A percentile compares a stretch with the other conserved stretches of the same genome.
Evolutionary conservation across 805 yeast species (phyloP).

Genomic region (Kluyveromyces aestuarii): DNA sequence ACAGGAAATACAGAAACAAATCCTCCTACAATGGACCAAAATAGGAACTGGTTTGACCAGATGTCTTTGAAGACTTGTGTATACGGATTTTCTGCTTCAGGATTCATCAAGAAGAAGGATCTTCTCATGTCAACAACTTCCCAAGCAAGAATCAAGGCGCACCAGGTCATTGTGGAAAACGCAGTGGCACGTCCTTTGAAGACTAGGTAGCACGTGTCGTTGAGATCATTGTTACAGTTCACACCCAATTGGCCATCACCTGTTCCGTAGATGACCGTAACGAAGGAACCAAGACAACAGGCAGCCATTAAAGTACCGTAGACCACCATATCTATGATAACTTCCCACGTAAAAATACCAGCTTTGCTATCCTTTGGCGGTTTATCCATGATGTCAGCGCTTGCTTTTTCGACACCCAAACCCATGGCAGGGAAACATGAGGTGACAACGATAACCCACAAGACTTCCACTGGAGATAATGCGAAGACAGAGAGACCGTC

Average conservation of each 20-base stretch:
- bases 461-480: conserved; percentile 91
- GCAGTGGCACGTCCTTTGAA: conserved; percentile 70
- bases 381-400: conserved; percentile 85
- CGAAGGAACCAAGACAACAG: conserved; percentile 58
- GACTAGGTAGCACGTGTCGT: conserved; percentile 47
- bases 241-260: conserved; percentile 59
- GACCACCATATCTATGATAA: conserved; percentile 58
- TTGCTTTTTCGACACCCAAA: conserved; percentile 93
- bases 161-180: conserved; percentile 80
- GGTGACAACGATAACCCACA: conserved; percentile 95
- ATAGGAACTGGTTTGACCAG: conserved; percentile 66
- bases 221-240: conserved; percentile 47
- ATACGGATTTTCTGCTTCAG: conserved; percentile 50
- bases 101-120: conserved; percentile 64
- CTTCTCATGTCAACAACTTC: conserved; percentile 66
- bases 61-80: conserved; percentile 54
- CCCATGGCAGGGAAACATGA: conserved; percentile 99
- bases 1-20: conserved; percentile 69
- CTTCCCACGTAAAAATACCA: conserved; percentile 64
- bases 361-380: conserved; percentile 88
- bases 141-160: conserved; percentile 76
- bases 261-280: conserved; percentile 54
- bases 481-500: conserved; percentile 75
- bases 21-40: conserved; percentile 73
- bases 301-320: conserved; percentile 72